Evolutionary conservation across 352 stramenopile genomes (phyloP), one percentile per base, ranked within the genome.

Genomic region (Phytophthora multivora): DNA sequence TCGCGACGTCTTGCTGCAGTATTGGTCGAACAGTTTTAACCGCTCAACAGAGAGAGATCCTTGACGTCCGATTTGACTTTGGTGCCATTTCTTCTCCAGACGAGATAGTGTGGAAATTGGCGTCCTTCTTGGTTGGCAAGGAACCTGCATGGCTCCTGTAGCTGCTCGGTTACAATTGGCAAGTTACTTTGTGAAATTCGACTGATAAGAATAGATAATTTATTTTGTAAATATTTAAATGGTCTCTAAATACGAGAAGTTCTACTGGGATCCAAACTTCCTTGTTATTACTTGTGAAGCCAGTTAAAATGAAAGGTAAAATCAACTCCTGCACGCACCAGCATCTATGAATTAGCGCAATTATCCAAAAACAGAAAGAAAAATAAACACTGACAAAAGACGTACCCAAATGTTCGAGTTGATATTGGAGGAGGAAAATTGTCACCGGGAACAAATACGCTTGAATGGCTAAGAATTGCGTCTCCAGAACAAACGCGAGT

Each of bases 401-500:
- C 16, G 9, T 38, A 58, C 50, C 36, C 19, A 49, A 5, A 30
- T 58, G 50, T 6, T n/a, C 36, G n/a, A 59, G 51, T 25, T 59
- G 23, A 33, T 59, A 59, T 7, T 59, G 51, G n/a, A 59, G 38
- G 4, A 41, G 7, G 30, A 59, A 41, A 7, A 51, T 38, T 2
- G 21, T 50, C 13, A 33, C n/a, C 2, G 18, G 28, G n/a, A 59
- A 59, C 18, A 58, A 38, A 25, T 35, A 26, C 4, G 50, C 18
- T 39, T 58, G 50, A 1, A 58, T 15, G 19, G 23, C 23, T 2
- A 12, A 31, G 26, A 40, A 19, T 18, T 58, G 50, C 11, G 45
- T 42, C 11, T 63, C 31, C 18, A 63, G 18, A 16, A 56, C 54
- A 33, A 63, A 63, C 8, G 35, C 54, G 28, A 63, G 43, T 12